Evolutionary conservation across 257 asterid genomes (phyloP).

Genomic region (Apocynum venetum): DNA sequence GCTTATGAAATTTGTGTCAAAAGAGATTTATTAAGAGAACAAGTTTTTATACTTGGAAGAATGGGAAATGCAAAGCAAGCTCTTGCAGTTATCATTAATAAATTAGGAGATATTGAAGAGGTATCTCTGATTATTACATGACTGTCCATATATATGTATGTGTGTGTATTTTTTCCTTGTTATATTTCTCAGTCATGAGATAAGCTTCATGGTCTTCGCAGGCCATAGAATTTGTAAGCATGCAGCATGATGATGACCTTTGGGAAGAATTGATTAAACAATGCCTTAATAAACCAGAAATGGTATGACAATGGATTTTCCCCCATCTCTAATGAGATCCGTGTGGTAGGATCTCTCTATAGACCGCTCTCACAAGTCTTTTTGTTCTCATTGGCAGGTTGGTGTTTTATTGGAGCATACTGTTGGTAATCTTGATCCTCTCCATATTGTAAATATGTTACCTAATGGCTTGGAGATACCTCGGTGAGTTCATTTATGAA

Average conservation of each 20-base stretch:
- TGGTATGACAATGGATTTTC: slow-evolving; percentile 50
- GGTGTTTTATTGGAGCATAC: slow-evolving; percentile 95
- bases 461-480: slow-evolving; percentile 98
- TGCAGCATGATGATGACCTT: slow-evolving; percentile 96
- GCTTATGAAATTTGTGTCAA: slow-evolving; percentile 86
- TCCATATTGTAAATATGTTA: slow-evolving; percentile 78
- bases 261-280: slow-evolving; percentile 97
- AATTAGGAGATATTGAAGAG: slow-evolving; percentile 90
- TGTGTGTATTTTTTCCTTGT: not conserved
- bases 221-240: slow-evolving; percentile 96
- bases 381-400: slow-evolving; percentile 48
- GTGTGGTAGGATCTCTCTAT: not conserved
- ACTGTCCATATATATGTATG: not conserved
- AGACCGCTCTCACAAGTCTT: not conserved
- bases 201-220: slow-evolving; percentile 35
- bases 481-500: slow-evolving; percentile 44
- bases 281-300: slow-evolving; percentile 90
- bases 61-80: slow-evolving; percentile 96
- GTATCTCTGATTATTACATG: slow-evolving; percentile 34
- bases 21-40: slow-evolving; percentile 72
- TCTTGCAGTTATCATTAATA: slow-evolving; percentile 80
- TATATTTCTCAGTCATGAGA: slow-evolving; percentile 19
- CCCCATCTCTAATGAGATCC: not conserved
- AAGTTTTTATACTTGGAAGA: slow-evolving; percentile 96
- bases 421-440: slow-evolving; percentile 98